These are phyloP conservation scores for Boletus smithii DNA, from an alignment of 1,284 basidiomycete species.

Conservation along the genomic window DNA sequence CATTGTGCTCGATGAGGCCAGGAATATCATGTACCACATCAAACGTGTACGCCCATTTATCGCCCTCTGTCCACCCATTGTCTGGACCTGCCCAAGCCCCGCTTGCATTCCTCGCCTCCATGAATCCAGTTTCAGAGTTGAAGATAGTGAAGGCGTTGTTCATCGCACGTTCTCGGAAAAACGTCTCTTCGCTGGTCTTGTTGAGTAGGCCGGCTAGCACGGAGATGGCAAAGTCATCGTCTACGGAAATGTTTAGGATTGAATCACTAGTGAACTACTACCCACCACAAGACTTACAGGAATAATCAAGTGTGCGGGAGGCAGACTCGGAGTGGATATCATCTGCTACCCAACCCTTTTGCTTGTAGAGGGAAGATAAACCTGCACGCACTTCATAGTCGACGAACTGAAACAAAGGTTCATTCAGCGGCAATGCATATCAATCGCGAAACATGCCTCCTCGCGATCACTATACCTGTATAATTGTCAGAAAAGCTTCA, in stretches of 20 bases:
- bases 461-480: slow-evolving; percentile 69
- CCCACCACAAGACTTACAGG: slow-evolving; percentile 54
- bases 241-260: slow-evolving; percentile 36
- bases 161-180: slow-evolving; percentile 56
- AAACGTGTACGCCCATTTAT: slow-evolving; percentile 82
- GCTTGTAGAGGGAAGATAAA: slow-evolving; percentile 63
- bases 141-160: slow-evolving; percentile 62
- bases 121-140: slow-evolving; percentile 72
- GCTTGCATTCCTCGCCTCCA: slow-evolving; percentile 71
- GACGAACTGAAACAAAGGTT: slow-evolving; percentile 49
- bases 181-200: slow-evolving; percentile 47
- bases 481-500: slow-evolving; percentile 10
- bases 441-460: slow-evolving; percentile 43
- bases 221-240: slow-evolving; percentile 75
- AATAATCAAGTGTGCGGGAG: slow-evolving; percentile 75
- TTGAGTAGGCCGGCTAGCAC: slow-evolving; percentile 55
- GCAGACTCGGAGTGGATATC: slow-evolving; percentile 79
- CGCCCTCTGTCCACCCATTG: slow-evolving; percentile 78
- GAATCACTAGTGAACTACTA: too few relatives aligned
- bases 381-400: slow-evolving; percentile 83
- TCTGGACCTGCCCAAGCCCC: slow-evolving; percentile 72
- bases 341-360: slow-evolving; percentile 73
- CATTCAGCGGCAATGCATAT: neutral
- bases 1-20: slow-evolving; percentile 59
- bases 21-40: slow-evolving; percentile 73